Evolutionary conservation across 2,329 filamentous ascomycete species (phyloP).

Genomic region (Coniochaeta ligniaria): DNA sequence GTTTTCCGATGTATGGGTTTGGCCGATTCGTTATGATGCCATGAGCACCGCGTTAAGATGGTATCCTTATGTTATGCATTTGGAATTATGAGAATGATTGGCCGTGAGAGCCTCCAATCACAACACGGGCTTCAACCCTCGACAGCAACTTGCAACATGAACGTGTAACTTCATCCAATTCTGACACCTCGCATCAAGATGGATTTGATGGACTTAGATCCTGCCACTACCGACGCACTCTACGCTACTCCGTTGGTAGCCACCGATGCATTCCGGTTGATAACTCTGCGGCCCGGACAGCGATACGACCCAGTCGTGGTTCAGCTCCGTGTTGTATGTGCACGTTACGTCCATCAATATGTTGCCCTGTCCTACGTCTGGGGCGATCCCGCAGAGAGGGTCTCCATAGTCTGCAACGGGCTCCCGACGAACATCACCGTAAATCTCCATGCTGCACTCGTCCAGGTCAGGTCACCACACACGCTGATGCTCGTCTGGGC

Average conservation of each 20-base stretch:
- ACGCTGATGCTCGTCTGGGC: background rate
- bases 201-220: background rate
- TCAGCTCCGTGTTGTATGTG: background rate
- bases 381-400: background rate
- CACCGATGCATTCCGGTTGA: background rate
- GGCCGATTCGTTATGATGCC: background rate
- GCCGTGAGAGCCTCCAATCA: background rate
- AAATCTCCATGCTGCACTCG: background rate
- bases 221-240: background rate
- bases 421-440: background rate
- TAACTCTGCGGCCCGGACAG: background rate
- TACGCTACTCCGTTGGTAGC: background rate
- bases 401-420: background rate
- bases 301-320: background rate
- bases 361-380: background rate
- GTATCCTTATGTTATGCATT: background rate
- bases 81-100: background rate
- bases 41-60: background rate
- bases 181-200: background rate
- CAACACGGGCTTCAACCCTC: background rate
- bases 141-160: background rate
- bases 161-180: background rate
- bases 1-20: background rate
- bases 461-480: background rate
- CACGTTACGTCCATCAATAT: background rate